Conservation (phyloP, 2,329 filamentous ascomycete genomes). For the Ambrosiella beaveri region DNA sequence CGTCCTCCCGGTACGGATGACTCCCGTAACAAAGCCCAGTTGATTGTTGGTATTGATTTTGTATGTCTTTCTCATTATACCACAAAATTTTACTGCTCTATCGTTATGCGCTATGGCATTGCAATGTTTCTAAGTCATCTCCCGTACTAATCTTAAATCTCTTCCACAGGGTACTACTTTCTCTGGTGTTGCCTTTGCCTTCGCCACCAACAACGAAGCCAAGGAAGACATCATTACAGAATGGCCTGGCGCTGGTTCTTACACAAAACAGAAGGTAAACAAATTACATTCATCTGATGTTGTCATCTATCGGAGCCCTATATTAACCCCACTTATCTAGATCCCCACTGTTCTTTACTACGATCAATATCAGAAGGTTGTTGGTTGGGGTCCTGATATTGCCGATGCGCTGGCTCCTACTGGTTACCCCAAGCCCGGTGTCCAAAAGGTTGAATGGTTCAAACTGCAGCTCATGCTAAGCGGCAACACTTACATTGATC, state of each 20-base stretch:
- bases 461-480: constrained; percentile 98
- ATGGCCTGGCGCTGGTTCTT: constrained; percentile 93
- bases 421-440: constrained; percentile 90
- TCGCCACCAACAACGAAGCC: constrained; percentile 91
- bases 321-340: constrained; percentile 26
- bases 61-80: constrained; percentile 32
- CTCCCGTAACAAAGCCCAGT: constrained; percentile 80
- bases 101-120: background rate
- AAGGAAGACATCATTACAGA: constrained; percentile 98
- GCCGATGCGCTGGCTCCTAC: constrained; percentile 91
- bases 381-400: constrained; percentile 98
- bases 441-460: constrained; percentile 99
- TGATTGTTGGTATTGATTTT: constrained; percentile 98
- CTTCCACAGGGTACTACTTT: constrained; percentile 79
- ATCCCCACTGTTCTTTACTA: constrained; percentile 99
- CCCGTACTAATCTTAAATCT: background rate
- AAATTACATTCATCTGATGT: background rate
- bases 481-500: constrained; percentile 97
- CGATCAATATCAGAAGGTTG: constrained; percentile 97
- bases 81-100: background rate
- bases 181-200: constrained; percentile 91
- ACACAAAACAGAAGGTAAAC: constrained; percentile 91
- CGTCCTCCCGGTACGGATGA: constrained; percentile 41
- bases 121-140: background rate
- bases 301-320: background rate